Percentiles rank a stretch among this genome's conserved stretches.
Evolutionary conservation across 345 rosid genomes (phyloP).

Genomic region (Theobroma cacao): DNA sequence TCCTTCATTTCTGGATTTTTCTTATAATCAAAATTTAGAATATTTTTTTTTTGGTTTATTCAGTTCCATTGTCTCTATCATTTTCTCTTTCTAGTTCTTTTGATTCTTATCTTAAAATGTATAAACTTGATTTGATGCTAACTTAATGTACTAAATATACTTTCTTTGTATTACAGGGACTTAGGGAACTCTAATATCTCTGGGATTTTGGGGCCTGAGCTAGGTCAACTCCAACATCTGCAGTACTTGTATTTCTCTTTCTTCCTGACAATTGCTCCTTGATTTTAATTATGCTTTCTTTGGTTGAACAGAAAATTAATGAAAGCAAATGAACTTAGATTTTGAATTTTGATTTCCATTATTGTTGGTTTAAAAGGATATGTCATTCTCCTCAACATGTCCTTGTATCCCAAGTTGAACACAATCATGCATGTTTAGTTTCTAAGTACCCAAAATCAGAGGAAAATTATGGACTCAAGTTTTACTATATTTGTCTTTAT

Average conservation of each 20-base stretch:
- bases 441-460: not conserved
- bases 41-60: not conserved
- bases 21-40: not conserved
- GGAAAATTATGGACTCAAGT: not conserved
- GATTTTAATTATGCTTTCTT: not conserved
- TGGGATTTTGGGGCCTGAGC: slow-evolving; percentile 67
- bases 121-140: slow-evolving; percentile 7
- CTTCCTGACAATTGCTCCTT: not conserved
- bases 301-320: not conserved
- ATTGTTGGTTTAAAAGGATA: not conserved
- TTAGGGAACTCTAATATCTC: slow-evolving; percentile 67
- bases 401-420: not conserved
- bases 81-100: not conserved
- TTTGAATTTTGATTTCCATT: not conserved
- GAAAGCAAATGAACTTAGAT: not conserved
- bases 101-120: not conserved
- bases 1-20: not conserved
- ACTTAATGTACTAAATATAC: not conserved
- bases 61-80: not conserved
- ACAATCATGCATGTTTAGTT: not conserved
- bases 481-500: not conserved
- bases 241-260: slow-evolving; percentile 48
- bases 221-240: slow-evolving; percentile 63
- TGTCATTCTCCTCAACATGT: not conserved
- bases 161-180: slow-evolving; percentile 43